These are phyloP conservation scores for Thalassiosira profunda DNA, from an alignment of 108 stramenopile genomes.

Conservation along the genomic window DNA sequence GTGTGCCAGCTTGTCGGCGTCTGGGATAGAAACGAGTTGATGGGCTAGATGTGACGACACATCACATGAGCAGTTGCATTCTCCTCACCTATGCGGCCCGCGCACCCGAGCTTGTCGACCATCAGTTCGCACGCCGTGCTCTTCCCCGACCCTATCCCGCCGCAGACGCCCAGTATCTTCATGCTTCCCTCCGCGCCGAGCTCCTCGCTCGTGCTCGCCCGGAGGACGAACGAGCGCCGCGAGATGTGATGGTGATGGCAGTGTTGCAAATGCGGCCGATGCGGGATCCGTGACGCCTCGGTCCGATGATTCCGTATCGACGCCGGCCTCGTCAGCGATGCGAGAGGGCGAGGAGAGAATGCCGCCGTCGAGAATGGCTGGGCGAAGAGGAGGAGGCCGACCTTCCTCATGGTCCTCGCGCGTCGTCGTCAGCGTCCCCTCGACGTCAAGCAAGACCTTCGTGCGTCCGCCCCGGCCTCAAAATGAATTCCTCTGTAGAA, in stretches of 20 bases:
- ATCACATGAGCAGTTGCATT: not conserved
- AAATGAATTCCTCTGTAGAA: too few relatives aligned
- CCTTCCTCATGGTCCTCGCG: not conserved
- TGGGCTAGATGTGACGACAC: not conserved
- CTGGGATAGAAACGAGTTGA: slow-evolving; percentile 4
- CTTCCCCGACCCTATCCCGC: slow-evolving; percentile 86
- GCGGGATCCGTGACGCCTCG: too few relatives aligned
- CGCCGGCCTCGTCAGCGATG: not conserved
- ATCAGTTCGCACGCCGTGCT: slow-evolving; percentile 74
- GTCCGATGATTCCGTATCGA: not conserved
- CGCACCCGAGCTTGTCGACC: slow-evolving; percentile 57
- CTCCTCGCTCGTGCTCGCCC: not conserved
- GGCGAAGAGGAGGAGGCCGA: not conserved
- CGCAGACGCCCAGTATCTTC: slow-evolving; percentile 75
- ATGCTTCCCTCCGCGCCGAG: not conserved
- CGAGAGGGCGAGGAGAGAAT: not conserved
- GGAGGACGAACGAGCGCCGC: too few relatives aligned
- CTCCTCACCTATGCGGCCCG: slow-evolving; percentile 55
- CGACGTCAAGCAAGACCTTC: too few relatives aligned
- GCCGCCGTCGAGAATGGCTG: not conserved
- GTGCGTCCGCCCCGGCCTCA: too few relatives aligned
- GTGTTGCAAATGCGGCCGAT: too few relatives aligned
- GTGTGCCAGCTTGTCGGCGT: slow-evolving; percentile 85
- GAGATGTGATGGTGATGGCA: too few relatives aligned
- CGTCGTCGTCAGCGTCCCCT: too few relatives aligned